phyloP scores from a whole-genome alignment of 73 alveolate genomes.

The Paraurostyla sp. region DNA sequence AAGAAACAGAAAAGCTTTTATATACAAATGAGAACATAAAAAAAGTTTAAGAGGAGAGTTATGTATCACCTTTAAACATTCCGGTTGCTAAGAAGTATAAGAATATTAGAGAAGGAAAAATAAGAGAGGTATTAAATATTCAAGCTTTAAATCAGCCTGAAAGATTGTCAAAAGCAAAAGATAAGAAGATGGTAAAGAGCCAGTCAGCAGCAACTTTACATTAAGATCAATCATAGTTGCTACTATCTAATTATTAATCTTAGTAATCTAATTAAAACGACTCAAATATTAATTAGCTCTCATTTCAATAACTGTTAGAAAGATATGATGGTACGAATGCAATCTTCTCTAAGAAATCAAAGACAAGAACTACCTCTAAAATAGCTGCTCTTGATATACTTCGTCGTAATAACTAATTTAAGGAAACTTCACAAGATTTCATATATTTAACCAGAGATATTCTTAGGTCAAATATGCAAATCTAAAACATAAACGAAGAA shows the following conservation, averaged over 20 bases:
- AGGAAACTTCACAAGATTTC: constrained; percentile 22
- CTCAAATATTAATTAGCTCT: background rate
- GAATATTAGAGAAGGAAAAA: constrained; percentile 8
- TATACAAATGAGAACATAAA: background rate
- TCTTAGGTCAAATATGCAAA: constrained; percentile 19
- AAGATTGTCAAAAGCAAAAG: background rate
- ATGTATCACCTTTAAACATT: background rate
- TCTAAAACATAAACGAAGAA: constrained; percentile 16
- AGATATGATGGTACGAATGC: background rate
- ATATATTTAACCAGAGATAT: constrained; percentile 14
- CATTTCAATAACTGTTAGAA: background rate
- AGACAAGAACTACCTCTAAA: background rate
- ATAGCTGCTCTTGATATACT: constrained; percentile 35
- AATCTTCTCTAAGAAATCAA: background rate
- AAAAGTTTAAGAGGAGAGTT: background rate
- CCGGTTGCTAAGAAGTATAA: background rate
- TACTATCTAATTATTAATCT: background rate
- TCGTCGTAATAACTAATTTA: constrained; percentile 2
- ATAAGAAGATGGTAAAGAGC: background rate
- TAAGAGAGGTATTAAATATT: background rate
- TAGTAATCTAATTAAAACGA: background rate
- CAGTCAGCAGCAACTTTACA: constrained; percentile 31
- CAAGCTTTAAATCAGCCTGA: background rate
- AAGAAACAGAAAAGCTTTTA: constrained; percentile 21
- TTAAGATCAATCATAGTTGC: background rate